Evolutionary conservation across 1,139 yeast species (phyloP).

Genomic region (Diutina ranongensis): DNA sequence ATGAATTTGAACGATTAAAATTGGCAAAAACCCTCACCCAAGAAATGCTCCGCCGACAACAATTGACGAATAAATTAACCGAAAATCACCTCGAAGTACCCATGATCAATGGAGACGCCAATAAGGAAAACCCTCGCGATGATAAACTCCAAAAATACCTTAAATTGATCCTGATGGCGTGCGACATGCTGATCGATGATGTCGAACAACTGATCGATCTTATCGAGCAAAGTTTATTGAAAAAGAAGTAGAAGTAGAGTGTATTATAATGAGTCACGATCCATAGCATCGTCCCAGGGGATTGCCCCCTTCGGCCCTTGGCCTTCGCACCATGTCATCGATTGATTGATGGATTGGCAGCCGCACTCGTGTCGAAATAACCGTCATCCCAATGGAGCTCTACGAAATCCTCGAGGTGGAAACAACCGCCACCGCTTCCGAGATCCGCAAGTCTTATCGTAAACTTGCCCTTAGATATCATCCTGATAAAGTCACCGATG

Average conservation of each 20-base stretch:
- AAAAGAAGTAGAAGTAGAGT: neutral
- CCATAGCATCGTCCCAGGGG: no score
- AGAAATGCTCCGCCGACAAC: constrained; percentile 8
- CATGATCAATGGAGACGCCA: constrained; percentile 7
- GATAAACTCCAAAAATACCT: constrained; percentile 32
- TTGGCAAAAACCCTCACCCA: constrained; percentile 8
- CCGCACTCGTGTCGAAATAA: neutral
- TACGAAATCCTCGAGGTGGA: constrained; percentile 64
- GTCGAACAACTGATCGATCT: constrained; percentile 32
- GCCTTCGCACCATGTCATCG: no score
- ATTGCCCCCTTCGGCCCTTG: no score
- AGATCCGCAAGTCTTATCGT: constrained; percentile 69
- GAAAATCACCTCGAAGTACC: constrained; percentile 19
- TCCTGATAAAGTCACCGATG: constrained; percentile 71
- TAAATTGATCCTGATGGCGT: constrained; percentile 30
- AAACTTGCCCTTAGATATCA: constrained; percentile 63
- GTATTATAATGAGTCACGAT: neutral
- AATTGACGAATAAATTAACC: constrained; percentile 9
- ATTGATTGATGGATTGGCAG: no score
- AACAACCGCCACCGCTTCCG: constrained; percentile 47
- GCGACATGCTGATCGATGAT: constrained; percentile 33
- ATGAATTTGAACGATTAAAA: constrained; percentile 12
- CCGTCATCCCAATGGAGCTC: constrained; percentile 14
- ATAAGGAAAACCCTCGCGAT: constrained; percentile 14
- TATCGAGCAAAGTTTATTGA: constrained; percentile 26